Evolutionary conservation across 78 protist species (phyloP).

Genomic region (Cavenderia fasciculata): DNA sequence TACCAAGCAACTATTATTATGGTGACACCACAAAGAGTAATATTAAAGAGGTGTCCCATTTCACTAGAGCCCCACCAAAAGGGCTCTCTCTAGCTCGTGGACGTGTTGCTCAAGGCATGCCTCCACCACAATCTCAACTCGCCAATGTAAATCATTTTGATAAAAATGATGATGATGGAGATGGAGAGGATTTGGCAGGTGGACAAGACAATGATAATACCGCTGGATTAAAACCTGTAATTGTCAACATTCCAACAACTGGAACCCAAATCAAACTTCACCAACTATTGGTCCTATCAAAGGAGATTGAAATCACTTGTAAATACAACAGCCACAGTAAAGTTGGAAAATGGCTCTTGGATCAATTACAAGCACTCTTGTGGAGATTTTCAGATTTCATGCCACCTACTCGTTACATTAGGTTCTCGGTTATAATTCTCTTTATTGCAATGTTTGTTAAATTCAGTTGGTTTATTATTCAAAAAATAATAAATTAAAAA

Average conservation of each 20-base stretch:
- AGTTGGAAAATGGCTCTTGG: no score
- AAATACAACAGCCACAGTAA: no score
- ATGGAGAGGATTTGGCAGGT: background rate
- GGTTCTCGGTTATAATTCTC: no score
- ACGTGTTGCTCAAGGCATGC: no score
- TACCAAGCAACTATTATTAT: conserved; percentile 26
- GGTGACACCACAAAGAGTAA: conserved; percentile 8
- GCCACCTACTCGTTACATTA: no score
- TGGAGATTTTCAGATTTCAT: no score
- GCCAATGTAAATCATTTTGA: no score
- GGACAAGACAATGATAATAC: background rate
- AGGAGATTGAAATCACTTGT: background rate
- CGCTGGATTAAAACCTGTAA: conserved; percentile 51
- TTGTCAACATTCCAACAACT: conserved; percentile 34
- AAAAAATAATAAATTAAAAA: no score
- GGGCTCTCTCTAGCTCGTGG: no score
- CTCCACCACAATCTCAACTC: background rate
- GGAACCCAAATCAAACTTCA: background rate
- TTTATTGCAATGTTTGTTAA: no score
- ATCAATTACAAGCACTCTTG: no score
- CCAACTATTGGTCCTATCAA: conserved; percentile 24
- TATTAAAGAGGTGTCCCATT: conserved; percentile 12
- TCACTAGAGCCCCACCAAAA: background rate
- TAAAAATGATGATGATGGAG: background rate
- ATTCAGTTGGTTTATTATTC: no score